These are phyloP conservation scores for Poronia punctata DNA, from an alignment of 495 filamentous ascomycete genomes.

Conservation along the genomic window DNA sequence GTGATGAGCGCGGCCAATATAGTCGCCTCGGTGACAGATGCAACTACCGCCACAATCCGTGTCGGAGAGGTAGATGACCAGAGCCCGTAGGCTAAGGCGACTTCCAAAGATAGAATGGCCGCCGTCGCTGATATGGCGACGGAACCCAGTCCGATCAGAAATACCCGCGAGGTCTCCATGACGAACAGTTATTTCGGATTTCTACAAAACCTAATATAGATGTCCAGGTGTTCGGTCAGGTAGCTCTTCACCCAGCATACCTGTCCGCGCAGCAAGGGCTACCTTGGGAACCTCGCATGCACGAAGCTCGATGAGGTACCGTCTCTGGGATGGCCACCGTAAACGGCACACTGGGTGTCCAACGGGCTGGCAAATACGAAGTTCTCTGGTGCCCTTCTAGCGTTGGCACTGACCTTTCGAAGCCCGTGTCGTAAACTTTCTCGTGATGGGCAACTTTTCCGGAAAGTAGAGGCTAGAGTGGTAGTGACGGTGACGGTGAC, in stretches of 20 bases:
- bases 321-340: no score
- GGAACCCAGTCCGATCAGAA: slow-evolving; percentile 32
- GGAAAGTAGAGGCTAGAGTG: slow-evolving; percentile 3
- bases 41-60: slow-evolving; percentile 27
- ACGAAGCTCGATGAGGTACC: no score
- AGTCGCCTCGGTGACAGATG: slow-evolving; percentile 27
- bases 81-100: slow-evolving; percentile 32
- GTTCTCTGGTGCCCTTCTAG: no score
- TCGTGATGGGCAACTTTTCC: slow-evolving; percentile 3
- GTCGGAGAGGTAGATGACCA: slow-evolving; percentile 24
- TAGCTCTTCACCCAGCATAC: no score
- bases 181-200: not conserved
- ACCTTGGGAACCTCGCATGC: no score
- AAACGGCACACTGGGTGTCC: no score
- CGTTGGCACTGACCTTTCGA: not conserved
- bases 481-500: not conserved
- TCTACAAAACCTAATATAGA: no score
- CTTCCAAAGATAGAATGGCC: slow-evolving; percentile 31
- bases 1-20: slow-evolving; percentile 24
- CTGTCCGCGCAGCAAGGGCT: no score
- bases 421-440: slow-evolving; percentile 1
- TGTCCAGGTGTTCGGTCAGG: no score
- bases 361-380: no score
- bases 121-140: slow-evolving; percentile 34
- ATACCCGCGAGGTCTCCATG: slow-evolving; percentile 28